phyloP scores from a whole-genome alignment of 768 basidiomycete genomes.

The Mycena belliarum region DNA sequence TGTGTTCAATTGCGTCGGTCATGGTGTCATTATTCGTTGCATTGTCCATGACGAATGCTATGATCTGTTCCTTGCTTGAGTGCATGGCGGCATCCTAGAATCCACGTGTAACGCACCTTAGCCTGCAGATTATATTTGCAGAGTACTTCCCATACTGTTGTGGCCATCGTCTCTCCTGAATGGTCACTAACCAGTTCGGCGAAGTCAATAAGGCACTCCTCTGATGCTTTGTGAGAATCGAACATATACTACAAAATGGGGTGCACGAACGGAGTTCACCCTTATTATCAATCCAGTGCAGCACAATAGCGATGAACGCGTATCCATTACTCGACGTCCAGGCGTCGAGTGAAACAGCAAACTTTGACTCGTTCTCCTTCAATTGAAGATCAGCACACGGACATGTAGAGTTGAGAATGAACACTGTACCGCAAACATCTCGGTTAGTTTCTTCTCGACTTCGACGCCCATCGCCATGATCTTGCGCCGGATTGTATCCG shows the following conservation, averaged over 20 bases:
- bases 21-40: not conserved
- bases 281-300: constrained; percentile 28
- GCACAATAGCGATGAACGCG: constrained; percentile 32
- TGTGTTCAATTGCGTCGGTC: not conserved
- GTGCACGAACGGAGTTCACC: constrained; percentile 27
- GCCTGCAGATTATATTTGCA: not conserved
- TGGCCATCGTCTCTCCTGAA: not conserved
- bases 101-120: not conserved
- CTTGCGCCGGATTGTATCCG: not conserved
- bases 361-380: not conserved
- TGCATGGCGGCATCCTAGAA: not conserved
- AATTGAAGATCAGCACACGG: no score
- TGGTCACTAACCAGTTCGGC: not conserved
- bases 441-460: not conserved
- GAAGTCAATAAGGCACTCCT: not conserved
- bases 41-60: not conserved
- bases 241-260: not conserved
- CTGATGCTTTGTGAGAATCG: not conserved
- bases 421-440: no score
- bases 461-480: not conserved
- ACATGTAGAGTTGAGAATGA: no score
- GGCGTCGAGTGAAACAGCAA: constrained; percentile 26
- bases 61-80: not conserved
- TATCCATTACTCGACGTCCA: constrained; percentile 33
- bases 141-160: not conserved